Evolutionary conservation across 441 rosid species (phyloP).

Genomic region (Melastoma candidum): DNA sequence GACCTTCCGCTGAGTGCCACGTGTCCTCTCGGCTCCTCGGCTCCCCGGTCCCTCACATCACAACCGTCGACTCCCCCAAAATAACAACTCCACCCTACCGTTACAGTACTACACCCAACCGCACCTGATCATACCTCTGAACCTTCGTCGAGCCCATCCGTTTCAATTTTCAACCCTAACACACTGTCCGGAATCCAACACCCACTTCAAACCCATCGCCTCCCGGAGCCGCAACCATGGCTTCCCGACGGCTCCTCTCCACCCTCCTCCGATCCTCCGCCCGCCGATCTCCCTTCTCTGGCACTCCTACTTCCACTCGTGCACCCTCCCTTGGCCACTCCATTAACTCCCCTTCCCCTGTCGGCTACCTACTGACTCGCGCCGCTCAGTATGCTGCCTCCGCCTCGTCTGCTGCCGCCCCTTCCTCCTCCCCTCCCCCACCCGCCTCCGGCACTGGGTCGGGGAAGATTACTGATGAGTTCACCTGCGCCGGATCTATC

Average conservation of each 20-base stretch:
- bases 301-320: conserved; percentile 18
- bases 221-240: conserved; percentile 47
- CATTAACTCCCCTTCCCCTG: conserved; percentile 48
- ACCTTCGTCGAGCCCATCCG: too few relatives aligned
- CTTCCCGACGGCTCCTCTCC: conserved; percentile 68
- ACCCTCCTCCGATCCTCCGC: conserved; percentile 69
- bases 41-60: too few relatives aligned
- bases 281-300: conserved; percentile 38
- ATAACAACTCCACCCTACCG: too few relatives aligned
- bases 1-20: too few relatives aligned
- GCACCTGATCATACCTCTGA: too few relatives aligned
- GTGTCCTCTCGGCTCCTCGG: too few relatives aligned
- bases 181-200: too few relatives aligned
- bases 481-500: conserved; percentile 75
- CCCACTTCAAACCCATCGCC: conserved; percentile 7
- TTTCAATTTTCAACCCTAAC: too few relatives aligned
- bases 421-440: conserved; percentile 15
- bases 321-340: conserved; percentile 5
- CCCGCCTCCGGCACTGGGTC: conserved; percentile 27
- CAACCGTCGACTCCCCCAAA: too few relatives aligned
- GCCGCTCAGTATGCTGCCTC: conserved; percentile 64
- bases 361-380: conserved; percentile 44
- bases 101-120: too few relatives aligned
- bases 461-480: conserved; percentile 47
- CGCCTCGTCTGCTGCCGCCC: conserved; percentile 31